phyloP scores from a whole-genome alignment of 164 flowering plant species.

The Platanus orientalis region DNA sequence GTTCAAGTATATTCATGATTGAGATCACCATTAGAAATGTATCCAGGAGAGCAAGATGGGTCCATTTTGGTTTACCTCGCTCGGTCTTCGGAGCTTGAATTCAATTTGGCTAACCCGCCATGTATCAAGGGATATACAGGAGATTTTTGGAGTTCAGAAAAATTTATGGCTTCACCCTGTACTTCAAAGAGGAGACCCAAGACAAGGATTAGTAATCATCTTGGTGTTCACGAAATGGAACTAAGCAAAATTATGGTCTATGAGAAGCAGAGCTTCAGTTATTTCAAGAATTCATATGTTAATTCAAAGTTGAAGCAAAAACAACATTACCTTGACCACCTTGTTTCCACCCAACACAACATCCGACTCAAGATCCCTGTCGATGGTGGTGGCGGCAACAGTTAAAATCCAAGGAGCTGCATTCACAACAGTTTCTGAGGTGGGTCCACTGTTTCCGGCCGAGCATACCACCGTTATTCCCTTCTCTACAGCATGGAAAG shows the following conservation, averaged over 20 bases:
- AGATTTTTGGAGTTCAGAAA: slow-evolving; percentile 24
- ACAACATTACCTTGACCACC: slow-evolving; percentile 40
- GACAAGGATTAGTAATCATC: background rate
- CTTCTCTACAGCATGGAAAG: slow-evolving; percentile 69
- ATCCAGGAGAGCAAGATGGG: background rate
- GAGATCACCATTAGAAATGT: too few relatives aligned
- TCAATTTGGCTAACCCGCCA: slow-evolving; percentile 20
- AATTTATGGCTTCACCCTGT: slow-evolving; percentile 44
- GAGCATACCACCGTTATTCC: slow-evolving; percentile 74
- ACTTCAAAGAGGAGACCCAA: background rate
- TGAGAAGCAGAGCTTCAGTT: background rate
- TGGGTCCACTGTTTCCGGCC: slow-evolving; percentile 73
- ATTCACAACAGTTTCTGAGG: slow-evolving; percentile 40
- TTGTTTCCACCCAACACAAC: slow-evolving; percentile 31
- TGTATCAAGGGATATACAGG: slow-evolving; percentile 26
- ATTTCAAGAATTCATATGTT: background rate
- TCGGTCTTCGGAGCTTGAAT: slow-evolving; percentile 14
- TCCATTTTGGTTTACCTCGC: slow-evolving; percentile 16
- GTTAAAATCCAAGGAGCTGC: slow-evolving; percentile 83
- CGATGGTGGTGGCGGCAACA: slow-evolving; percentile 40
- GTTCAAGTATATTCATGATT: too few relatives aligned
- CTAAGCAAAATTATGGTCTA: too few relatives aligned
- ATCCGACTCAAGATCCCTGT: slow-evolving; percentile 29
- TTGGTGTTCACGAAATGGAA: background rate
- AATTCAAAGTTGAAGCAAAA: background rate